phyloP scores from a whole-genome alignment of 805 yeast species.

The Blastobotrys terrestris region DNA sequence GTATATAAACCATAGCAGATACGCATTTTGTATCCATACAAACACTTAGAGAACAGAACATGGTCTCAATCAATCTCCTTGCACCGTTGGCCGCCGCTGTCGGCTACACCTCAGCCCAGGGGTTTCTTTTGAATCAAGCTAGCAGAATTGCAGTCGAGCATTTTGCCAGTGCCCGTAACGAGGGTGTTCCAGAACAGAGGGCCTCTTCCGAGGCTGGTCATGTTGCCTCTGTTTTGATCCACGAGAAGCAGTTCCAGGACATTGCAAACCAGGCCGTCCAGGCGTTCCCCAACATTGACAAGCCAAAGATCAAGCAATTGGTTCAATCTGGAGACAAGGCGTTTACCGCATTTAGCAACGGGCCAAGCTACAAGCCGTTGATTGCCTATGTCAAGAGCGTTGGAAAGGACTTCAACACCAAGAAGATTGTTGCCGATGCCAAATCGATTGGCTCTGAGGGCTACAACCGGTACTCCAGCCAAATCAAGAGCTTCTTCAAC shows the following conservation, averaged over 20 bases:
- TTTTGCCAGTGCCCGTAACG: not conserved
- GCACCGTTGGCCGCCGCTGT: not conserved
- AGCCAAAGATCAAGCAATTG: conserved; percentile 9
- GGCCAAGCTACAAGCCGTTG: conserved; percentile 19
- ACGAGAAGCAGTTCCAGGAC: not conserved
- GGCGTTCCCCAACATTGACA: conserved; percentile 4
- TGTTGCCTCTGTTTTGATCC: not conserved
- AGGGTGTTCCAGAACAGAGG: not conserved
- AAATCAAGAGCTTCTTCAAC: not conserved
- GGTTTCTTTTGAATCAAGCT: not conserved
- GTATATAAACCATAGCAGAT: not conserved
- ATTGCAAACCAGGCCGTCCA: not conserved
- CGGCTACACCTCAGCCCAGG: not conserved
- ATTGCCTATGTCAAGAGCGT: conserved; percentile 18
- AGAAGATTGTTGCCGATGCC: conserved; percentile 19
- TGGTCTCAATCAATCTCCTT: not conserved
- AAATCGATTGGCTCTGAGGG: not conserved
- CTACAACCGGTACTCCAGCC: not conserved
- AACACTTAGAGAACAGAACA: not conserved
- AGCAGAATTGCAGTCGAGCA: conserved; percentile 1
- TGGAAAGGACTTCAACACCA: conserved; percentile 20
- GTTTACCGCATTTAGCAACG: conserved; percentile 13
- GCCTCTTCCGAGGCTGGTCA: conserved; percentile 3
- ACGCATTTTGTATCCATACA: not conserved
- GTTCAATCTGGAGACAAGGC: conserved; percentile 14